phyloP scores from a whole-genome alignment of 805 yeast species.

The Blastobotrys chiropterorum region DNA sequence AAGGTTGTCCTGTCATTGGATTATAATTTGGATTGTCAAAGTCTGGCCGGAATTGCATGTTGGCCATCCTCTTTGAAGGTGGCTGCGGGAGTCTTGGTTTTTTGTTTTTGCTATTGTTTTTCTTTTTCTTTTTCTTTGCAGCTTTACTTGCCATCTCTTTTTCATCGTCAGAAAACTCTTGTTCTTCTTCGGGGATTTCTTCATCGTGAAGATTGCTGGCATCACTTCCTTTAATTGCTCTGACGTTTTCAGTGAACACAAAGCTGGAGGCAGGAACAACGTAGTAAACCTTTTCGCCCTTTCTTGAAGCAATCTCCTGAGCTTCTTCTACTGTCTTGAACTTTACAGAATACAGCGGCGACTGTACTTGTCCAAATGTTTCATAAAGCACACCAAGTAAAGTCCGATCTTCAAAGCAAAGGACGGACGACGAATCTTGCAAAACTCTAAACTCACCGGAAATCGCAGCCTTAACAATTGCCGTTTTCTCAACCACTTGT shows the following conservation, averaged over 20 bases:
- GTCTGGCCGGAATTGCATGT: slow-evolving; percentile 4
- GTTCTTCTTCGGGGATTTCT: slow-evolving; percentile 87
- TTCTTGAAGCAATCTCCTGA: slow-evolving; percentile 39
- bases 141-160: slow-evolving; percentile 68
- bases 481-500: slow-evolving; percentile 63
- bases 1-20: not conserved
- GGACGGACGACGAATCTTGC: slow-evolving; percentile 57
- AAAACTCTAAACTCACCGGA: slow-evolving; percentile 84
- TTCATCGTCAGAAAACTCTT: slow-evolving; percentile 94
- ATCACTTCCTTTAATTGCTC: slow-evolving; percentile 75
- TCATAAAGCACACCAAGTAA: slow-evolving; percentile 77
- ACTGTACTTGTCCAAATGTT: slow-evolving; percentile 79
- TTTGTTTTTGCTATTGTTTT: slow-evolving; percentile 27
- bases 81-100: slow-evolving; percentile 17
- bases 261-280: slow-evolving; percentile 80
- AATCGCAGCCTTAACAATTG: slow-evolving; percentile 60
- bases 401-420: slow-evolving; percentile 68
- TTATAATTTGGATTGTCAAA: slow-evolving; percentile 4
- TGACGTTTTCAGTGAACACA: slow-evolving; percentile 66
- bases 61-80: slow-evolving; percentile 14
- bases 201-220: slow-evolving; percentile 95
- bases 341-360: slow-evolving; percentile 75
- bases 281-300: slow-evolving; percentile 59
- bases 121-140: slow-evolving; percentile 53
- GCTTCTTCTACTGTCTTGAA: slow-evolving; percentile 48